Evolutionary conservation across 2,329 filamentous ascomycete genomes (phyloP), one percentile per base, ranked within the genome.

Genomic region (Stachybotrys echinatus): DNA sequence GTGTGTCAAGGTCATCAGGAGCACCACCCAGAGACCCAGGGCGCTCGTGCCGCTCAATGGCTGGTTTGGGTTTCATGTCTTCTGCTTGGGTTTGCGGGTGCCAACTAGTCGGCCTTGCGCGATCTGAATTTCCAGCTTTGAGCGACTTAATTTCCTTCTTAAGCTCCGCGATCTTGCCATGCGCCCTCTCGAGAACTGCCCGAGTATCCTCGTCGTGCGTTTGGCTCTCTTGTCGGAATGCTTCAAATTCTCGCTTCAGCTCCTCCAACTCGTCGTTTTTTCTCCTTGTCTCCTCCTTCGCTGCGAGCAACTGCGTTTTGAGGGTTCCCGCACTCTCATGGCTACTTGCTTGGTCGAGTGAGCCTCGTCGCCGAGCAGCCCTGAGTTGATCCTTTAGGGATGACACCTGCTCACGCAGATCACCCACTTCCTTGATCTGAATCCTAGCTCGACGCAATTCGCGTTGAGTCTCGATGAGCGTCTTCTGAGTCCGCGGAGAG

Each of bases 121-220:
- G 49, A 6, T 58, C 56, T 14, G 54, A 40, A 5, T 51, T 50
- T 4, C 38, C 23, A 6, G 58, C 58, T 58, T 76, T 77, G 3
- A 82, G 63, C 1, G 64, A 64, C 51, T 70, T 71, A 38, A 82
- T 62, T 54, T 80, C 75, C 55, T 74, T 77, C 62, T 78, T 79
- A 7, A 85, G 71, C 42, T 77, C 72, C 8, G 73, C 66, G 52
- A 84, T 81, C 62, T 80, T 80, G 38, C 73, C 69, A 51, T 83
- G 79, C 49, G 81, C 80, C 54, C 75, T 75, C 48, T 77, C 72
- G 42, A 84, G 56, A 3, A 83, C 77, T 17, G 75, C 71, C 56
- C 77, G 74, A 4, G 77, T 78, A 52, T 85, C 80, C 8, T 70
- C 66, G n/a, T 80, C 75, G 37, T 75, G 74, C 6, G 71, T 63